Percentiles rank a stretch among this genome's conserved stretches.
Conservation (phyloP, 306 rosid genomes). For the Dalbergia cultrata region DNA sequence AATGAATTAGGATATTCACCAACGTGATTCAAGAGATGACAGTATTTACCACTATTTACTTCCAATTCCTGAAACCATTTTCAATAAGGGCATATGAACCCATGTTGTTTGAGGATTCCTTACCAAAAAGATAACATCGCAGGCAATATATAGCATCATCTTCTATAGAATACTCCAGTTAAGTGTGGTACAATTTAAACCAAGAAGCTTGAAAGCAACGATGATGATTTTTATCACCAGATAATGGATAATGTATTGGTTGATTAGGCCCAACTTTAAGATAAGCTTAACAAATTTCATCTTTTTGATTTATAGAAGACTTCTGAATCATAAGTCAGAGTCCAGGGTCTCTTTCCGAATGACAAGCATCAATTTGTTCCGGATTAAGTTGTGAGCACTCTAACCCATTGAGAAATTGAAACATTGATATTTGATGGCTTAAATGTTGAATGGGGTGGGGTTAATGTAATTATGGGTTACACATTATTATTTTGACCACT, state of each 20-base stretch:
- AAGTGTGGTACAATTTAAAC: not conserved
- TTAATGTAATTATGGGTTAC: not conserved
- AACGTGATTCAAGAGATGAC: too few relatives aligned
- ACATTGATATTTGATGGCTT: too few relatives aligned
- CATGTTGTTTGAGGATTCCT: too few relatives aligned
- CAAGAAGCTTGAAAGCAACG: not conserved
- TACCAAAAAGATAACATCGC: too few relatives aligned
- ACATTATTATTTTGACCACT: not conserved
- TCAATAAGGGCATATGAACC: too few relatives aligned
- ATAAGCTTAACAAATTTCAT: not conserved
- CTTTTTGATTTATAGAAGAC: not conserved
- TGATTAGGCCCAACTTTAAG: not conserved
- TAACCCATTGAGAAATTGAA: not conserved
- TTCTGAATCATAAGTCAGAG: not conserved
- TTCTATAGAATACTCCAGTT: too few relatives aligned
- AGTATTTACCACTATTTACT: too few relatives aligned
- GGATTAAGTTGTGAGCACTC: not conserved
- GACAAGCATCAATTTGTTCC: not conserved
- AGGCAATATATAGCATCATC: too few relatives aligned
- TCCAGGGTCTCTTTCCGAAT: not conserved
- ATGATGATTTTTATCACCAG: not conserved
- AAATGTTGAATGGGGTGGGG: not conserved
- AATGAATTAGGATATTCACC: too few relatives aligned
- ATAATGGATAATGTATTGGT: too few relatives aligned
- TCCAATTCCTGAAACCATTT: too few relatives aligned